Base-by-base conservation (phyloP, 805 yeast genomes). In the Candida schatavii region DNA sequence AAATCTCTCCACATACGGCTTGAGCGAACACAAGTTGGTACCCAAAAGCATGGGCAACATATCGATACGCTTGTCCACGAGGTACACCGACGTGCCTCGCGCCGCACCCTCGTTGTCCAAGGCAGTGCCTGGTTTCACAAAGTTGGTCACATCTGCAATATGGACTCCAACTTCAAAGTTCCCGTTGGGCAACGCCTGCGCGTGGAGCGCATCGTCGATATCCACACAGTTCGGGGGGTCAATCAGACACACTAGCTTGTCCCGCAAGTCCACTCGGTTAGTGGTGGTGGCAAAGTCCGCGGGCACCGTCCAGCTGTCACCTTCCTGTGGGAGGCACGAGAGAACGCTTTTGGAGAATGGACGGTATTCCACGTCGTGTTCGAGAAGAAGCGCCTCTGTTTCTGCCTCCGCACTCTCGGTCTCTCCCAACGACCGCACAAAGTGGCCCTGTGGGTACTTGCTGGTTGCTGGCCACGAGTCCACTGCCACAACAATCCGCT, bases 141-240 rank as follows among this genome's bases (percentile, higher is more conserved):
- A 93, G 66, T 93, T 96, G 1, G 98, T 88, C 23, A 93, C 99
- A 66, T 93, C 99, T 7, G 99, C 99, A 69, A 93, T 93, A 59
- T 93, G 99, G 23, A 93, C 99, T 57, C 99, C 99, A 43, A 93
- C 96, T 61, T 93, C 96, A 71, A 78, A 89, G 59, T 91, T 88
- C 0, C 99, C 99, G 61, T 93, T 93, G 1, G 96, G 89, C 38
- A 93, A 73, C 41, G 61, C 59, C 48, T 76, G 70, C 0, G 98
- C 98, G 59, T 93, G 99, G 37, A 93, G 71, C 1, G 99, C 99
- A 70, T 93, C 64, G 70, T 93, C 99, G 55, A 93, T 93, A 78
- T 93, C 99, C 50, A 90, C 97, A 80, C 98, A 91, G 23, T 85
- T 84, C 2, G 97, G 97, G 7, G 99, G 99, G 72, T 93, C 99